phyloP scores from a whole-genome alignment of 169 alveolate species.

The Eimeria sp. region DNA sequence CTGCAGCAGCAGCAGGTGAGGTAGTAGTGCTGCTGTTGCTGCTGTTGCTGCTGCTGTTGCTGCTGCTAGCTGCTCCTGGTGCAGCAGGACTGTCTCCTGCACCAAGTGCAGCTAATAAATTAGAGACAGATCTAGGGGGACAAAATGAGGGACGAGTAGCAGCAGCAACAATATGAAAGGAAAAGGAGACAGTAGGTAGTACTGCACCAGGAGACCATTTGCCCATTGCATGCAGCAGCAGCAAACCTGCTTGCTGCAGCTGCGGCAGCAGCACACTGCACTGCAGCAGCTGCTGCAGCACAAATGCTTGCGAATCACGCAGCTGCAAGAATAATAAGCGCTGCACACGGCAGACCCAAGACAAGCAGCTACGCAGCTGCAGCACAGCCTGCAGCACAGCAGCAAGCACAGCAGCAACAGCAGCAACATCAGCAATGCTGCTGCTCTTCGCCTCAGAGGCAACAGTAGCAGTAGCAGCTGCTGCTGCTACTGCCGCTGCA shows the following conservation, averaged over 20 bases:
- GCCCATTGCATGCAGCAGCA: conserved; percentile 68
- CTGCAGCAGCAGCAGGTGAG: background rate
- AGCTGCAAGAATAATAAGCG: conserved; percentile 29
- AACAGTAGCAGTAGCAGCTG: conserved; percentile 18
- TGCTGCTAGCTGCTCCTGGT: background rate
- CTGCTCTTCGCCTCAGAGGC: background rate
- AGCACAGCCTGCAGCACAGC: conserved; percentile 41
- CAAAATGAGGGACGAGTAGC: conserved; percentile 21
- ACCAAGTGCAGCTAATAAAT: background rate
- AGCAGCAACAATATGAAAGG: conserved; percentile 45
- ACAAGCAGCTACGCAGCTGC: conserved; percentile 49
- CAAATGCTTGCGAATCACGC: conserved; percentile 37
- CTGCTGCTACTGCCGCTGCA: background rate
- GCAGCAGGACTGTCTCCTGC: conserved; percentile 7
- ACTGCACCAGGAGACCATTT: conserved; percentile 24
- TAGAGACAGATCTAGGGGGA: conserved; percentile 42
- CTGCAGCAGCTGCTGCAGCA: conserved; percentile 72
- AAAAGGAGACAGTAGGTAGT: conserved; percentile 50
- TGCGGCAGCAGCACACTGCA: conserved; percentile 45
- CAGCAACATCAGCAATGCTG: background rate
- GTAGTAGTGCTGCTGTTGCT: conserved; percentile 2
- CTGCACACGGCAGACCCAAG: conserved; percentile 54
- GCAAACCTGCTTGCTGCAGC: conserved; percentile 62
- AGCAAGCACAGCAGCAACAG: conserved; percentile 23
- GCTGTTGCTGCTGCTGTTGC: conserved; percentile 41